phyloP scores from a whole-genome alignment of 371 early-diverging fungal species.

The Umbelopsis sp. region DNA sequence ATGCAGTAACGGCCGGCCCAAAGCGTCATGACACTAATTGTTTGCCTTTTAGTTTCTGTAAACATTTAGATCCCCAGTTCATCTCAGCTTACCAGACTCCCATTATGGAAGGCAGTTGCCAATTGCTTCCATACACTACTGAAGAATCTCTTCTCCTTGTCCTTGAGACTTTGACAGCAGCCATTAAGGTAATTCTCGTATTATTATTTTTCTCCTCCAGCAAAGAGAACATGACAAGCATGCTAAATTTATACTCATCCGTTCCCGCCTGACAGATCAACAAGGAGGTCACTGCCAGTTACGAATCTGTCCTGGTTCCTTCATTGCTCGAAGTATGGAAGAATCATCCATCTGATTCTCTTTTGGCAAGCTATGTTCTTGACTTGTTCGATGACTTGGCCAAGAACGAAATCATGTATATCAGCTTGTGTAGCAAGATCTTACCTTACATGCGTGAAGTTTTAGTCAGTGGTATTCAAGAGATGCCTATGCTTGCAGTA shows the following conservation, averaged over 20 bases:
- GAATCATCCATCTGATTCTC: constrained; percentile 67
- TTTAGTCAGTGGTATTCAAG: constrained; percentile 49
- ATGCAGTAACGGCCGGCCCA: neutral
- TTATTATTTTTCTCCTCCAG: too few species aligned
- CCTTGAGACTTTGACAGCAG: constrained; percentile 75
- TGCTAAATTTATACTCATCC: neutral
- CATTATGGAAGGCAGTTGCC: constrained; percentile 73
- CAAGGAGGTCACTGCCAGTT: constrained; percentile 68
- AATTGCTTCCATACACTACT: constrained; percentile 65
- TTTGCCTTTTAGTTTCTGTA: constrained; percentile 56
- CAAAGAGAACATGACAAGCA: too few species aligned
- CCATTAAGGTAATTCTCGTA: constrained; percentile 59
- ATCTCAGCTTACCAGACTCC: constrained; percentile 65
- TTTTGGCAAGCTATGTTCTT: constrained; percentile 71
- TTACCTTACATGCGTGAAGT: constrained; percentile 72
- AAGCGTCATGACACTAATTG: neutral
- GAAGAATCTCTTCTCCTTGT: constrained; percentile 83
- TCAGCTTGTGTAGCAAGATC: constrained; percentile 67
- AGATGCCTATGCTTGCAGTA: constrained; percentile 60
- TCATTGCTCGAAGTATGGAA: constrained; percentile 81
- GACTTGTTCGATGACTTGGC: constrained; percentile 83
- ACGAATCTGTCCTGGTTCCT: constrained; percentile 74
- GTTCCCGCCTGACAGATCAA: constrained; percentile 51
- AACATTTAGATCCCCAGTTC: constrained; percentile 58
- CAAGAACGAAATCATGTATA: constrained; percentile 61